Conservation (phyloP, 192 early-diverging fungal genomes). For the Linnemannia zychae region DNA sequence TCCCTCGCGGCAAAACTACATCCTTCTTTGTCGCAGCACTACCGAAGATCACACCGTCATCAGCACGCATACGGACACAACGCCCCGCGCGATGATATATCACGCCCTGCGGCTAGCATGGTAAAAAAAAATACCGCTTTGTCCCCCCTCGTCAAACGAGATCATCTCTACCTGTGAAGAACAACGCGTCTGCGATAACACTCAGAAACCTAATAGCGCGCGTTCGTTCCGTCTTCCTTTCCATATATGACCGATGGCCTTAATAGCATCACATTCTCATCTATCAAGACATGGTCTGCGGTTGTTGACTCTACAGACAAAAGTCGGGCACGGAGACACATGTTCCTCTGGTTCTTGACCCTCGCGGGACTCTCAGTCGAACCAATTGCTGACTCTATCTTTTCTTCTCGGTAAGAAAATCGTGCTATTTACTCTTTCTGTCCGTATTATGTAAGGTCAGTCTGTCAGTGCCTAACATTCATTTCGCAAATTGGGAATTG, state of each 20-base stretch:
- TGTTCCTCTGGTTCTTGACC: slow-evolving; percentile 45
- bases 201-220: not conserved
- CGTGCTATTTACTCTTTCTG: not conserved
- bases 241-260: not conserved
- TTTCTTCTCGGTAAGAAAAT: slow-evolving; percentile 13
- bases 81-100: slow-evolving; percentile 33
- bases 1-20: not conserved
- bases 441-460: not conserved
- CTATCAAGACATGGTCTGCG: slow-evolving; percentile 51
- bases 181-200: not conserved
- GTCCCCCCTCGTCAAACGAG: not conserved
- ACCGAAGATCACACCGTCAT: not conserved
- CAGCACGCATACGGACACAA: not conserved
- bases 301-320: slow-evolving; percentile 33
- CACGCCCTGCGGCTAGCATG: slow-evolving; percentile 45
- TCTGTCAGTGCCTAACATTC: not conserved
- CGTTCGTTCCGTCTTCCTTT: not conserved
- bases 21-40: not conserved
- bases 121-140: not conserved
- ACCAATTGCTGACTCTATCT: slow-evolving; percentile 35
- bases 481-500: not conserved
- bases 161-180: not conserved
- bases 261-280: slow-evolving; percentile 38
- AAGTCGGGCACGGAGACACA: slow-evolving; percentile 28
- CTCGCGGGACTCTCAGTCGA: slow-evolving; percentile 39